These are phyloP conservation scores for Gardenia jasminoides DNA, from an alignment of 257 asterid species.

Conservation along the genomic window DNA sequence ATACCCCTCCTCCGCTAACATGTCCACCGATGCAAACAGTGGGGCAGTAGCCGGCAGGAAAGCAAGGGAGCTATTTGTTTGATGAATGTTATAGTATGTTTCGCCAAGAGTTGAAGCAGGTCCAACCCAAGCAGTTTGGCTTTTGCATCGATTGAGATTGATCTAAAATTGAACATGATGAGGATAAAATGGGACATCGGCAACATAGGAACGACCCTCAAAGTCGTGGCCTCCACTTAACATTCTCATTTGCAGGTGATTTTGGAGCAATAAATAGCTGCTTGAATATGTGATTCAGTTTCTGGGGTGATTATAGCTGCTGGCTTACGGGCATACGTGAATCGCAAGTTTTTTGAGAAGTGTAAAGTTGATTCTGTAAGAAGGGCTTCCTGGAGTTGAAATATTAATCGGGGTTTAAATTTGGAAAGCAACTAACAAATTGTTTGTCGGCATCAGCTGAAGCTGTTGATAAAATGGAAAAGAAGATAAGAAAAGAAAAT, in stretches of 20 bases:
- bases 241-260: background rate
- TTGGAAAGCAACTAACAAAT: too few species aligned
- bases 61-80: background rate
- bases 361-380: background rate
- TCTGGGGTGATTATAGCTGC: background rate
- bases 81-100: background rate
- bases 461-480: too few species aligned
- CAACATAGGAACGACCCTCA: slow-evolving; percentile 9
- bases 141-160: background rate
- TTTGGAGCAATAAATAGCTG: background rate
- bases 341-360: background rate
- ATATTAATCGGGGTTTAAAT: too few species aligned
- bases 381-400: too few species aligned
- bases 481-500: too few species aligned
- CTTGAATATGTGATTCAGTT: background rate
- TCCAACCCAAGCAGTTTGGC: background rate
- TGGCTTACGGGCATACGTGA: background rate
- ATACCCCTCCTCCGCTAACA: background rate
- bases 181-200: background rate
- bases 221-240: slow-evolving; percentile 16
- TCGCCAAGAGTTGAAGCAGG: background rate
- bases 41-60: slow-evolving; percentile 4
- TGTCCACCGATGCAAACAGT: background rate
- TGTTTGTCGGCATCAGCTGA: too few species aligned
- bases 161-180: background rate